phyloP scores from a whole-genome alignment of 2,329 filamentous ascomycete species.

The Microdochium bolleyi region DNA sequence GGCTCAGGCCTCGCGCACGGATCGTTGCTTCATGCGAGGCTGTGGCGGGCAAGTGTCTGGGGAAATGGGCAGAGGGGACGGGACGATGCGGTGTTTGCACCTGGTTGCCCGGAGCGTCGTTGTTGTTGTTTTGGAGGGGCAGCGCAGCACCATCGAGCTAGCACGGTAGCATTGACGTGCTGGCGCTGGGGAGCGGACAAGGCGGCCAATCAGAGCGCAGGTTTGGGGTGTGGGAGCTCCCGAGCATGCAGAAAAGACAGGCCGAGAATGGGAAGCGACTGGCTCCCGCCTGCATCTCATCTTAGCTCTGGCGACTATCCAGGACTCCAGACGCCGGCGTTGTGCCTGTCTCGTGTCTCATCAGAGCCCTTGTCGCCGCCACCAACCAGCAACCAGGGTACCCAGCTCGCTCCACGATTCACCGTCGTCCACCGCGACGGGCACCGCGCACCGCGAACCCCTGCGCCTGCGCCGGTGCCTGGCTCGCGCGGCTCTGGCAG shows the following conservation, averaged over 20 bases:
- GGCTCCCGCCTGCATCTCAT: neutral
- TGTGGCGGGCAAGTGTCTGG: no score
- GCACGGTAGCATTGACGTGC: no score
- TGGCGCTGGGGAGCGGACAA: neutral
- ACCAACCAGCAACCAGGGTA: neutral
- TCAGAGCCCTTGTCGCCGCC: no score
- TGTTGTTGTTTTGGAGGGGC: no score
- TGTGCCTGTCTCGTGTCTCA: neutral
- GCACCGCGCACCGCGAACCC: neutral
- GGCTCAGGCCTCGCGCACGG: no score
- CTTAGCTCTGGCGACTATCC: neutral
- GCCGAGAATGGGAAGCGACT: neutral
- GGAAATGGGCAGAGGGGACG: no score
- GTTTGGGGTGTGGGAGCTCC: neutral
- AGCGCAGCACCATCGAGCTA: no score
- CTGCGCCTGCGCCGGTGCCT: neutral
- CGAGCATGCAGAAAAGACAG: neutral
- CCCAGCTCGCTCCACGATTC: neutral
- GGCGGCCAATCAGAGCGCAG: neutral
- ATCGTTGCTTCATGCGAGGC: no score
- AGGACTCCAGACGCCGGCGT: no score
- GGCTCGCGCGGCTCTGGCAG: neutral
- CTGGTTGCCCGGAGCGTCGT: no score
- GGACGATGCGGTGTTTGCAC: no score
- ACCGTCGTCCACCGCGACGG: neutral